Conservation (phyloP, 2,329 filamentous ascomycete species). For the Curvularia hawaiiensis region DNA sequence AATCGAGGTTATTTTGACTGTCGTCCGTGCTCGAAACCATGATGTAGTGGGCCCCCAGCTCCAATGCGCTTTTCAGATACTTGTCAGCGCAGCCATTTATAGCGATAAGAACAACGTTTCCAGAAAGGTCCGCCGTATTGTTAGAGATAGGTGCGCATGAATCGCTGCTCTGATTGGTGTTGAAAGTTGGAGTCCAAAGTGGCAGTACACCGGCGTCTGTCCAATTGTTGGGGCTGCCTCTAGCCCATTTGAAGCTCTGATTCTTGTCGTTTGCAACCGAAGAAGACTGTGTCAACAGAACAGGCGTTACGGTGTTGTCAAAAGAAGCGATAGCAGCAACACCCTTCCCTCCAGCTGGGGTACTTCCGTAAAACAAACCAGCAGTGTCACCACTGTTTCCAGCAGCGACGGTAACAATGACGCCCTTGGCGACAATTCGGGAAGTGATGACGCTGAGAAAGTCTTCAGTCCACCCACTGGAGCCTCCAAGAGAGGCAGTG, state of each 20-base stretch:
- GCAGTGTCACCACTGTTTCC: not conserved
- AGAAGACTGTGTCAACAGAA: not conserved
- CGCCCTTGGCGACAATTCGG: not conserved
- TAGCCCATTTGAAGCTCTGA: not conserved
- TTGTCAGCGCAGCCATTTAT: too few species aligned
- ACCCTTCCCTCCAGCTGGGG: not conserved
- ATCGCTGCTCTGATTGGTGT: not conserved
- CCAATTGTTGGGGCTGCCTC: not conserved
- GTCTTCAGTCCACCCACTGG: not conserved
- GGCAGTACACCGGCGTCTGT: not conserved
- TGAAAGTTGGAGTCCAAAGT: not conserved
- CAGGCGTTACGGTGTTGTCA: not conserved
- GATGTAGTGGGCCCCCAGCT: too few species aligned
- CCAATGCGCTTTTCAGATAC: too few species aligned
- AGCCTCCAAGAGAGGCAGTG: not conserved
- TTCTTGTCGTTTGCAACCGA: not conserved
- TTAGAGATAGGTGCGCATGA: not conserved
- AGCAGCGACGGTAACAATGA: not conserved
- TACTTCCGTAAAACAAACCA: not conserved
- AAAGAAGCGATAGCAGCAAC: not conserved
- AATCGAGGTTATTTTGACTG: too few species aligned
- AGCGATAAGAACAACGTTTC: conserved; percentile 1
- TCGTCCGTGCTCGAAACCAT: too few species aligned
- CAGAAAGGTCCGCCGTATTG: not conserved
- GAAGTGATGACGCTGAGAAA: not conserved